Percentiles rank a stretch among this genome's conserved stretches.
Evolutionary conservation across 192 early-diverging fungal species (phyloP).

Genomic region (Gryganskiella cystojenkinii): DNA sequence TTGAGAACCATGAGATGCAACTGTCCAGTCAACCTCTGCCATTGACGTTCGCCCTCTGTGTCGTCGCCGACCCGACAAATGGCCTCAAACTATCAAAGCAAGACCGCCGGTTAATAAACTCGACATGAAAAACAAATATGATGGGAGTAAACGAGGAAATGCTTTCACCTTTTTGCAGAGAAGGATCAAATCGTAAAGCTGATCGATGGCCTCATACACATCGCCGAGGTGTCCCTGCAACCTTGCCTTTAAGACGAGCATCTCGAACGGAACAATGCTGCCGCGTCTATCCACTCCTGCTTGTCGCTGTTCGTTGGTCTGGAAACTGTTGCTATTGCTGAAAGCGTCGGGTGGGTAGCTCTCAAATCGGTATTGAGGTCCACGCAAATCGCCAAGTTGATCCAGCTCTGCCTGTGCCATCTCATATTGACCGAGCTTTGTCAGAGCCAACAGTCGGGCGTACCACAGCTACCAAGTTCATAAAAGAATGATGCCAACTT

Average conservation of each 20-base stretch:
- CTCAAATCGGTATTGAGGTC: slow-evolving; percentile 56
- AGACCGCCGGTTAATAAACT: background rate
- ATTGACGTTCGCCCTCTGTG: slow-evolving; percentile 26
- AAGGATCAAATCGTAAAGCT: slow-evolving; percentile 54
- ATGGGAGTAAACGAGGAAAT: background rate
- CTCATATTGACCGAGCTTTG: slow-evolving; percentile 57
- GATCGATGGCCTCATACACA: slow-evolving; percentile 53
- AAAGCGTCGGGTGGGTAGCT: slow-evolving; percentile 47
- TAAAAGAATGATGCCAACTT: background rate
- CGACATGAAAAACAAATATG: background rate
- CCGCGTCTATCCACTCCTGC: slow-evolving; percentile 26
- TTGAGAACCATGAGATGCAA: slow-evolving; percentile 59
- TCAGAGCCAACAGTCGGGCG: slow-evolving; percentile 57
- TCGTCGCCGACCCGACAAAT: slow-evolving; percentile 24
- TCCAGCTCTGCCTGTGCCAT: slow-evolving; percentile 65
- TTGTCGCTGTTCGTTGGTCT: slow-evolving; percentile 17
- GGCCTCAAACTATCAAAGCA: slow-evolving; percentile 26
- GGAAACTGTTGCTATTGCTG: background rate
- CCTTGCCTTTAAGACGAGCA: slow-evolving; percentile 56
- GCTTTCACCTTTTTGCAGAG: slow-evolving; percentile 55
- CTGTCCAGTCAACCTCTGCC: slow-evolving; percentile 53
- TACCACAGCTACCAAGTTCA: slow-evolving; percentile 62
- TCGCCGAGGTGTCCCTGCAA: slow-evolving; percentile 55
- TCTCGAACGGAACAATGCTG: slow-evolving; percentile 61
- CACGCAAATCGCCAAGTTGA: slow-evolving; percentile 58